Evolutionary conservation across 768 basidiomycete species (phyloP), one percentile per base, ranked within the genome.

Genomic region (Tylopilus cervinicoccineus): DNA sequence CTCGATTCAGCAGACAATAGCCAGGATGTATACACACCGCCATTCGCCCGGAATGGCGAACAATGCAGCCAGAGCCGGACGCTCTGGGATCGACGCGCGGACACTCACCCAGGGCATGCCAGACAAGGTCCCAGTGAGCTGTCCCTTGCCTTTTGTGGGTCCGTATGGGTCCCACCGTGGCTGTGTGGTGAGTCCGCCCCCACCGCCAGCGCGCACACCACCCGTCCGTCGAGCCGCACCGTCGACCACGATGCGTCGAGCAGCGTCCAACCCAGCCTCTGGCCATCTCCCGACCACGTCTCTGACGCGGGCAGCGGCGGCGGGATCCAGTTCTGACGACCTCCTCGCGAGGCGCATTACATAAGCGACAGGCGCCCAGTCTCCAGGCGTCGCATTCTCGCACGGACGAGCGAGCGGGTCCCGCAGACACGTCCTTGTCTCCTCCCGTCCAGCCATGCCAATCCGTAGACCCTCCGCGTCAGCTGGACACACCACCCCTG

Each of bases 381-480:
- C 14, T 24, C 23, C 17, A 34, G n/a, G 33, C 23, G 8, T 51
- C 49, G 48, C 38, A 54, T 48, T 60, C 53, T 56, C 61, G 45
- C 61, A 54, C 61, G 54, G 41, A 48, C 61, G 49, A 46, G 47
- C 39, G 12, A 10, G 38, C 32, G 38, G 23, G 31, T 43, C 41
- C 27, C 47, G 49, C 45, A 29, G 22, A 50, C 54, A 55, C 44
- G 28, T 36, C 44, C 48, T 34, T 31, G n/a, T n/a, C 39, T 38
- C 40, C 31, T 24, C 19, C n/a, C 33, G 63, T 34, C 38, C 50
- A 57, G 55, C 54, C 50, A 75, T 72, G 63, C 79, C 80, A 64
- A 72, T 73, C 53, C 80, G 85, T n/a, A 76, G 84, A 54, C 73
- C 81, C 23, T 86, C 85, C 47, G 82, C 81, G 9, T 76, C 80